A percentile compares a stretch with the other conserved stretches of the same genome.
Conservation (phyloP, 1,139 yeast genomes). For the Candida glucosophila region DNA sequence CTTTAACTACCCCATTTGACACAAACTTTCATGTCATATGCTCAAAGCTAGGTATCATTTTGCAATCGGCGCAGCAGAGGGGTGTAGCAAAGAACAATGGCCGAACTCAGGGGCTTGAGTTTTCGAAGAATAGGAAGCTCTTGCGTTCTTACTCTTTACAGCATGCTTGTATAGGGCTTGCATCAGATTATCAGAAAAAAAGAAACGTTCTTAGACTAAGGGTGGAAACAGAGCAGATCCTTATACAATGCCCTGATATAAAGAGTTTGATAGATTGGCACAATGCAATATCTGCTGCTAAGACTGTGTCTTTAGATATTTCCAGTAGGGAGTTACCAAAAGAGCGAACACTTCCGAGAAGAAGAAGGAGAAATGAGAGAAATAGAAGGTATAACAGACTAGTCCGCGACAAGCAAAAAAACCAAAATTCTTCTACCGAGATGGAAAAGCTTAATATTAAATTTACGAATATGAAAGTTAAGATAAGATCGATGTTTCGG, state of each 20-base stretch:
- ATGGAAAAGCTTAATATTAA: too few species aligned
- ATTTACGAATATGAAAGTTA: too few species aligned
- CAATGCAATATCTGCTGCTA: constrained; percentile 48
- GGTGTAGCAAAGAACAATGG: constrained; percentile 2
- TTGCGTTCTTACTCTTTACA: constrained; percentile 59
- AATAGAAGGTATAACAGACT: too few species aligned
- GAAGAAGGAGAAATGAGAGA: constrained; percentile 45
- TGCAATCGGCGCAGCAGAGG: too few species aligned
- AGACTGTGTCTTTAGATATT: constrained; percentile 57
- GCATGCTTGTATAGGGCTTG: constrained; percentile 61
- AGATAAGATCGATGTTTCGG: too few species aligned
- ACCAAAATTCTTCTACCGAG: too few species aligned
- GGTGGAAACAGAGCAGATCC: constrained; percentile 60
- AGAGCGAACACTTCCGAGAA: constrained; percentile 67
- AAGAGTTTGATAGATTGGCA: constrained; percentile 64
- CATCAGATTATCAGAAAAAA: constrained; percentile 58
- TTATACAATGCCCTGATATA: constrained; percentile 45
- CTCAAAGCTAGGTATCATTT: constrained; percentile 18
- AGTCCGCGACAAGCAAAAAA: too few species aligned
- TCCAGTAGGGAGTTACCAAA: constrained; percentile 52
- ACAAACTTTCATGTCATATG: constrained; percentile 27
- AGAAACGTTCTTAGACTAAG: constrained; percentile 52
- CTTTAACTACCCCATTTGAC: constrained; percentile 27
- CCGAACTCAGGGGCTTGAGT: too few species aligned
- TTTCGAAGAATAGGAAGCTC: constrained; percentile 15